A percentile compares a stretch with the other conserved stretches of the same genome.
These are phyloP conservation scores for Cordia subcordata DNA, from an alignment of 257 asterid genomes.

Conservation along the genomic window DNA sequence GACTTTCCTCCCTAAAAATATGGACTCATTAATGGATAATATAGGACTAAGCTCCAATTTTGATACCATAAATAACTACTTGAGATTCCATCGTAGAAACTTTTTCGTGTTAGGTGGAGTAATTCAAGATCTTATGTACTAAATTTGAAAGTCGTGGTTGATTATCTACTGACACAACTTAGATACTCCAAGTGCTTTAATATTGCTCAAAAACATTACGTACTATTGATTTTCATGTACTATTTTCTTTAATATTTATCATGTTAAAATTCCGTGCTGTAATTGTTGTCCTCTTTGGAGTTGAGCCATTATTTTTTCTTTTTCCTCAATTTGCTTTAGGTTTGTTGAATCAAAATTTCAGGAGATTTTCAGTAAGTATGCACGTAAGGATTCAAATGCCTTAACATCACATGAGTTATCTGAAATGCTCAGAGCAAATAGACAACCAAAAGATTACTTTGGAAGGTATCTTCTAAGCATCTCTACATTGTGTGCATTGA, in stretches of 20 bases:
- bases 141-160: too few relatives aligned
- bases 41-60: too few relatives aligned
- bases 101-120: too few relatives aligned
- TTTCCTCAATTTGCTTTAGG: constrained; percentile 25
- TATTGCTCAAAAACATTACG: too few relatives aligned
- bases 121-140: too few relatives aligned
- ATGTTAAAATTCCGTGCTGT: not conserved
- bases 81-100: too few relatives aligned
- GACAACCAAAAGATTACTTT: constrained; percentile 56
- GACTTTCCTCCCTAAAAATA: too few relatives aligned
- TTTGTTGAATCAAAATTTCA: constrained; percentile 65
- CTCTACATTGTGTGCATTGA: too few relatives aligned
- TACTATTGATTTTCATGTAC: not conserved
- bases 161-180: too few relatives aligned
- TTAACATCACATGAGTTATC: constrained; percentile 60
- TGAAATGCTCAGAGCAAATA: constrained; percentile 46
- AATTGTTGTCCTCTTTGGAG: not conserved
- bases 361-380: constrained; percentile 56
- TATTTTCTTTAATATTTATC: not conserved
- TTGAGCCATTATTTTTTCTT: not conserved
- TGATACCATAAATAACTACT: too few relatives aligned
- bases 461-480: constrained; percentile 54
- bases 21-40: too few relatives aligned
- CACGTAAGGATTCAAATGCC: constrained; percentile 33
- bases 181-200: too few relatives aligned